Evolutionary conservation across 2,329 filamentous ascomycete genomes (phyloP).

Genomic region (Cladophialophora bantiana): DNA sequence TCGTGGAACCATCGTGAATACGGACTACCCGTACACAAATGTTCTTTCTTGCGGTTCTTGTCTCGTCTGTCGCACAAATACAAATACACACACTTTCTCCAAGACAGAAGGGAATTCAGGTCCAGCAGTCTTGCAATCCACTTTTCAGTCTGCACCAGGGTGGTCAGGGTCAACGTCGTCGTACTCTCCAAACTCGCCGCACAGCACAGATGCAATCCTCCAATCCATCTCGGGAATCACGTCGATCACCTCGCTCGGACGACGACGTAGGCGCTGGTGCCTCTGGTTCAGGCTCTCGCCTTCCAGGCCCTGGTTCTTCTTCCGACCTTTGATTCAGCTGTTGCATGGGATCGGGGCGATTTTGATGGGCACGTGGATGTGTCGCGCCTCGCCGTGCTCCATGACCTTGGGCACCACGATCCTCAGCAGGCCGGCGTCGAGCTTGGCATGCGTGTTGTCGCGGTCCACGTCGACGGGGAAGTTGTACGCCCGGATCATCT

Average conservation of each 20-base stretch:
- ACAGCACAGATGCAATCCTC: slow-evolving; percentile 2
- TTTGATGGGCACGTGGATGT: slow-evolving; percentile 16
- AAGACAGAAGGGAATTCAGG: not conserved
- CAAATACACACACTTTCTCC: too few relatives aligned
- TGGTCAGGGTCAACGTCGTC: not conserved
- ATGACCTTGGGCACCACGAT: slow-evolving; percentile 36
- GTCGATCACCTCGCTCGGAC: not conserved
- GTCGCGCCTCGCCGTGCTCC: slow-evolving; percentile 27
- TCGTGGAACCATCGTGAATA: too few relatives aligned
- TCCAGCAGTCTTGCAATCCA: not conserved
- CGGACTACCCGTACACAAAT: not conserved
- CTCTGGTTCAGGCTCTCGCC: not conserved
- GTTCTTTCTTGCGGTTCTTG: not conserved
- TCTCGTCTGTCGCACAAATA: too few relatives aligned
- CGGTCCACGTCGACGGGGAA: slow-evolving; percentile 40
- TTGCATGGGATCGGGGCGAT: not conserved
- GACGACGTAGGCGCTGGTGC: not conserved
- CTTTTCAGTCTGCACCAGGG: not conserved
- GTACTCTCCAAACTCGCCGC: slow-evolving; percentile 1
- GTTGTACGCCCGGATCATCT: slow-evolving; percentile 36
- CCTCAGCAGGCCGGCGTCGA: slow-evolving; percentile 37
- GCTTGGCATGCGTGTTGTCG: slow-evolving; percentile 36
- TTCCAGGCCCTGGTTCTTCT: too few relatives aligned
- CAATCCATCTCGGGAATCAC: slow-evolving; percentile 2
- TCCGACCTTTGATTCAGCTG: not conserved